Base-by-base conservation (phyloP, 1,139 yeast genomes). In the Yamadazyma triangularis region DNA sequence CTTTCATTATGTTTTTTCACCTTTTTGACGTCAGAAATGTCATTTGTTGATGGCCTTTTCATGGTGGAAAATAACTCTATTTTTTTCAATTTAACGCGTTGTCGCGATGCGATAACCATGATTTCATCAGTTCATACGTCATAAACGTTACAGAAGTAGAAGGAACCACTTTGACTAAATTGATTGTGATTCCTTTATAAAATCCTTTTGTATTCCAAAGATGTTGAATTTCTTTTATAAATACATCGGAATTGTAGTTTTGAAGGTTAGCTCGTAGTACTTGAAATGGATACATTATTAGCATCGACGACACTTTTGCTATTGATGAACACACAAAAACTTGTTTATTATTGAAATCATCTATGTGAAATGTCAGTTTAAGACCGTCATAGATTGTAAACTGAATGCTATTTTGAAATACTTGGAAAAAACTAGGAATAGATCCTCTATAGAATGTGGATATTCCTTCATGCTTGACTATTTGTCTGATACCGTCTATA, bases 341-440 rank as follows among this genome's bases (percentile, higher is more conserved):
- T 20, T 55, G 29, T 29, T 48, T 4, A 25, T 26, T 29, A n/a
- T 32, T 23, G n/a, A 14, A 15, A n/a, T 29, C 21, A 11, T 24
- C n/a, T 1, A 29, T 6, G 3, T 26, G 26, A 4, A 27, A n/a
- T 24, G 26, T 24, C 36, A 50, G 49, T 53, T 85, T 87, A 32
- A 85, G 48, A 15, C 84, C 74, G 47, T 89, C 96, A 51, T 91
- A 91, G 15, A 87, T 60, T 12, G 95, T 76, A 50, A 91, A 81
- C 48, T 93, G 96, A 11, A 91, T 58, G 8, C 95, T 87, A 6
- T 94, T 94, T 51, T 91, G 97, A 13, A 83, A 71, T 1, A 91
- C 95, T 40, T 86, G 89, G 33, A 89, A 65, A 34, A 89, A 50
- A 5, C 95, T 77, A 0, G 98, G 97, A 2, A 79, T 47, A 4